These are phyloP conservation scores for Blastomyces gilchristii DNA, from an alignment of 2,329 filamentous ascomycete genomes.

Conservation along the genomic window DNA sequence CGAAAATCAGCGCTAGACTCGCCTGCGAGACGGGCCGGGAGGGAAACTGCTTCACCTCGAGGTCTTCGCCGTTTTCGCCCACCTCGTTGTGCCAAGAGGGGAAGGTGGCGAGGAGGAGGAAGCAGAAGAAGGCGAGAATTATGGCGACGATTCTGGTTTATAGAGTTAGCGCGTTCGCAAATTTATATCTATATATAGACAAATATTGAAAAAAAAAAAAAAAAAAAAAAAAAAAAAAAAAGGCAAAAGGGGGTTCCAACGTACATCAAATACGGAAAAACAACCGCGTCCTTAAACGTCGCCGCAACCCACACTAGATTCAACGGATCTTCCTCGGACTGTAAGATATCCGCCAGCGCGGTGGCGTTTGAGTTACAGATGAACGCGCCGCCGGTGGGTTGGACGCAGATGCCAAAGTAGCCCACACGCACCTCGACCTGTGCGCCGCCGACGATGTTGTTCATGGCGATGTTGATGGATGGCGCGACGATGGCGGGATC, in stretches of 20 bases:
- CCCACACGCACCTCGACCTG: constrained; percentile 83
- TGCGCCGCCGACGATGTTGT: constrained; percentile 79
- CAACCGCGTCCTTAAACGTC: constrained; percentile 97
- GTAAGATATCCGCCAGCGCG: constrained; percentile 77
- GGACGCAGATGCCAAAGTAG: constrained; percentile 96
- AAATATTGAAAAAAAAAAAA: too few species aligned
- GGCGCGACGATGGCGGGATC: constrained; percentile 85
- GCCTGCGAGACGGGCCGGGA: constrained; percentile 86
- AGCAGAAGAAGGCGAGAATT: constrained; percentile 91
- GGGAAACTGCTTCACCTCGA: constrained; percentile 89
- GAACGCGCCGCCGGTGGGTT: constrained; percentile 79
- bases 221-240: constrained; percentile 2
- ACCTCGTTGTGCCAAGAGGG: constrained; percentile 94
- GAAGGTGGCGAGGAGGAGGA: constrained; percentile 90
- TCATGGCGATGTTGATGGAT: constrained; percentile 71
- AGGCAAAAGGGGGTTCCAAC: constrained; percentile 27
- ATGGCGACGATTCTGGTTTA: constrained; percentile 77
- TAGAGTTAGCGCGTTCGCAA: constrained; percentile 11
- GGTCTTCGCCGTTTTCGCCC: constrained; percentile 68
- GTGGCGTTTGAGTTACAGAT: constrained; percentile 97
- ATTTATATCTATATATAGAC: constrained; percentile 2
- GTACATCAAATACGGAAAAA: constrained; percentile 93
- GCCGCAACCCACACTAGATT: constrained; percentile 95
- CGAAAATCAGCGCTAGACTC: constrained; percentile 79
- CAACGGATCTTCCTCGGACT: constrained; percentile 84